Base-by-base conservation (phyloP, 495 filamentous ascomycete species). In the Penicillium riverlandense region DNA sequence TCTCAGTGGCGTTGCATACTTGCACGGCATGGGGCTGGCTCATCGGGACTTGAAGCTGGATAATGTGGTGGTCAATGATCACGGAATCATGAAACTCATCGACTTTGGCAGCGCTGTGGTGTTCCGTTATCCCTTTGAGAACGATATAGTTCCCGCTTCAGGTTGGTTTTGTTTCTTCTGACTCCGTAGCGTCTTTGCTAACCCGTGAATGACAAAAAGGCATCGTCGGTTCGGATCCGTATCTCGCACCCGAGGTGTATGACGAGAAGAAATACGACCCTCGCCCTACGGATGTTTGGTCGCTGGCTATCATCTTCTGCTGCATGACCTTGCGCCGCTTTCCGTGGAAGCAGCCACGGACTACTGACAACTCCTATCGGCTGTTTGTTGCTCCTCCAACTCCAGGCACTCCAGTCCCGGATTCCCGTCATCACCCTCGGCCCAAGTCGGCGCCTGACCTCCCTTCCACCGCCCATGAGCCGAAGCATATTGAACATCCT, bases 71-170 rank as follows among this genome's bases (percentile, higher is more conserved):
- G 89, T 99, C 38, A 97, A 90, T 53, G 86, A 96, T 54, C 79
- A 83, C 52, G 92, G 92, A n/a, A 96, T 99, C 49, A 95, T 99
- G 86, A 99, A 99, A 68, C 85, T 99, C 40, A 99, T 99, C 49
- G 92, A 99, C 62, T 99, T 99, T 69, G 92, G 92, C 42, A 97
- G 92, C 67, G 90, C 92, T 4, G 90, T 89, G 45, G 90, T 99
- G 37, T 99, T 91, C 70, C 79, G 84, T 48, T 99, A 99, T 73
- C 92, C 92, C 2, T 99, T 99, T 60, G 92, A 99, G 67, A 88
- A 83, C 41, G 87, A 90, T 50, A 83, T 91, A 39, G 90, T 96
- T 14, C 73, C 79, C 32, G 90, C 92, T 35, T 83, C 79, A 59
- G 92, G 92, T 95, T 72, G 69, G 84, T 75, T 22, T 12, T 7